Evolutionary conservation across 495 filamentous ascomycete genomes (phyloP).

Genomic region (Penicillium antarcticum): DNA sequence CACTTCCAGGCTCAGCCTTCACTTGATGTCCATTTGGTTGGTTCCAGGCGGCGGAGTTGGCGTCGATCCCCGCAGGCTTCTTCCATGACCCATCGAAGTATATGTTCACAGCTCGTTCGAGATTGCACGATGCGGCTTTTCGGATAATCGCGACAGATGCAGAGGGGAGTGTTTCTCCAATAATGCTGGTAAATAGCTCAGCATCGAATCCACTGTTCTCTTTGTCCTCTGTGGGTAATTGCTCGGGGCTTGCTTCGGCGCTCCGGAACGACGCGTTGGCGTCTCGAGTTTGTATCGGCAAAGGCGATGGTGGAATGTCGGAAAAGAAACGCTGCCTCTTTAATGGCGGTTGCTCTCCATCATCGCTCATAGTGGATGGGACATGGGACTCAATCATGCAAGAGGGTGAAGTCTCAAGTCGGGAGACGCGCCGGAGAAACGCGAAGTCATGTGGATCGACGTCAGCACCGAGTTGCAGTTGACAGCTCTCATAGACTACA

Average conservation of each 20-base stretch:
- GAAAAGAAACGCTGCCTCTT: slow-evolving; percentile 84
- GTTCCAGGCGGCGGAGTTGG: slow-evolving; percentile 6
- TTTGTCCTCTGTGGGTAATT: neutral
- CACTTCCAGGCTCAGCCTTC: neutral
- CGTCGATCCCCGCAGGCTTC: slow-evolving; percentile 21
- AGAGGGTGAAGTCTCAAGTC: slow-evolving; percentile 1
- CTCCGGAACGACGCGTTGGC: slow-evolving; percentile 23
- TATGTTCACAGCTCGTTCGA: slow-evolving; percentile 73
- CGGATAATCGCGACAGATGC: slow-evolving; percentile 51
- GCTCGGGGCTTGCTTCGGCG: neutral
- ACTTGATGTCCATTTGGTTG: slow-evolving; percentile 9
- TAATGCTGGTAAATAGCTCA: slow-evolving; percentile 63
- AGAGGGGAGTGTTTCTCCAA: slow-evolving; percentile 60
- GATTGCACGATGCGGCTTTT: slow-evolving; percentile 55
- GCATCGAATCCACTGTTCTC: slow-evolving; percentile 56
- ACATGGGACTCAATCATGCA: slow-evolving; percentile 1
- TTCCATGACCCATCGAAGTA: slow-evolving; percentile 96
- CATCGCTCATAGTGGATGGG: slow-evolving; percentile 23
- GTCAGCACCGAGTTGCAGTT: slow-evolving; percentile 21
- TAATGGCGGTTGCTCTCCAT: slow-evolving; percentile 49
- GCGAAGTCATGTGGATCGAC: slow-evolving; percentile 33
- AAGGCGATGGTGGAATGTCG: slow-evolving; percentile 35
- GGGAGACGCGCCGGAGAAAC: slow-evolving; percentile 43
- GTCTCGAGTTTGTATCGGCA: neutral
- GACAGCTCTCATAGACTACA: no score